These are phyloP conservation scores for Epithele typhae DNA, from an alignment of 768 basidiomycete genomes.

Conservation along the genomic window DNA sequence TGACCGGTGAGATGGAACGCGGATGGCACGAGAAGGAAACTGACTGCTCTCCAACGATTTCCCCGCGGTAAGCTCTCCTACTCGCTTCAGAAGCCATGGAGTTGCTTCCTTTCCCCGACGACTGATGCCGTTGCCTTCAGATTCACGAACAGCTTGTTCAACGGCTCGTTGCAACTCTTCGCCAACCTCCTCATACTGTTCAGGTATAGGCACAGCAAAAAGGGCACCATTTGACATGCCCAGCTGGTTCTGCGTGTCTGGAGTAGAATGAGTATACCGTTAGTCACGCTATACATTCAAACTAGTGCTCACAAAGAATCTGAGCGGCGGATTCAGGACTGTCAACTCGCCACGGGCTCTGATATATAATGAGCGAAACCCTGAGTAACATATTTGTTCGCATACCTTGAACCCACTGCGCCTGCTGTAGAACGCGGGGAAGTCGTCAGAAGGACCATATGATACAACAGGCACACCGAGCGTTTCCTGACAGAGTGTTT, in stretches of 20 bases:
- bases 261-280: not conserved
- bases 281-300: not conserved
- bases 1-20: too few relatives aligned
- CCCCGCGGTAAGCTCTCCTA: slow-evolving; percentile 76
- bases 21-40: too few relatives aligned
- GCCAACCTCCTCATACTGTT: slow-evolving; percentile 64
- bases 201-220: slow-evolving; percentile 89
- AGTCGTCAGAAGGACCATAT: slow-evolving; percentile 70
- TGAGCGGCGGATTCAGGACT: slow-evolving; percentile 65
- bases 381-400: too few relatives aligned
- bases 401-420: slow-evolving; percentile 73
- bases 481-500: slow-evolving; percentile 63
- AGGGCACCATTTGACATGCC: slow-evolving; percentile 73
- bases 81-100: slow-evolving; percentile 86
- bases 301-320: slow-evolving; percentile 67
- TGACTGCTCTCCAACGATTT: slow-evolving; percentile 68
- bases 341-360: slow-evolving; percentile 79
- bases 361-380: too few relatives aligned
- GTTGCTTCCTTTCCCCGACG: slow-evolving; percentile 87
- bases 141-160: slow-evolving; percentile 81
- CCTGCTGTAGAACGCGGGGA: slow-evolving; percentile 92
- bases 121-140: slow-evolving; percentile 74
- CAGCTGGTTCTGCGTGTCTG: slow-evolving; percentile 69
- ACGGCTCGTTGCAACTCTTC: slow-evolving; percentile 69
- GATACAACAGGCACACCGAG: slow-evolving; percentile 89